Base-by-base conservation (phyloP, 1,284 basidiomycete species). In the Cryptococcus sp. region DNA sequence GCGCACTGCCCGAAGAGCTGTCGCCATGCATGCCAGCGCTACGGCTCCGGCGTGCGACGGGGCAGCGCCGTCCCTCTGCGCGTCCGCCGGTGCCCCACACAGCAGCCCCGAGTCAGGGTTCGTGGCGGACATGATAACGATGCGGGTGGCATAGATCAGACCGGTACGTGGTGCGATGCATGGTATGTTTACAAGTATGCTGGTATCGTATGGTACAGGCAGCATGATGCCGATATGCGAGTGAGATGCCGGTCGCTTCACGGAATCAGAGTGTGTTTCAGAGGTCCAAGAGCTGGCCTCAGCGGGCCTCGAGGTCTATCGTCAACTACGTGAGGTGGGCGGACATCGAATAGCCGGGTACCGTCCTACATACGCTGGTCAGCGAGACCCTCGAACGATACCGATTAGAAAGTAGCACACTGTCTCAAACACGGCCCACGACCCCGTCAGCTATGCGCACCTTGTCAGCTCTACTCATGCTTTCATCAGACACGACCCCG, bases 401-500 rank as follows among this genome's bases (percentile, higher is more conserved):
- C 28, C 8, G 40, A 15, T 3, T 15, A 38, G 18, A 57, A 50
- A 21, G 21, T n/a, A 12, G n/a, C 73, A 60, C 46, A 76, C 75
- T 7, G 76, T 77, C 50, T 77, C 74, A 24, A 75, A 69, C 6
- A 77, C 69, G 0, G 68, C 61, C 76, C 76, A 77, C 12, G 46
- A 47, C 0, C 71, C 72, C 0, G 66, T 60, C 1, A 66, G 64
- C 72, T 76, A 35, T 53, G 36, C 48, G 24, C 35, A 20, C 8
- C 20, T 37, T 37, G 16, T 33, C 28, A 33, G 28, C 28, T 35
- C 36, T 18, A 16, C 6, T 38, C 24, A 39, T 9, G 9, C 8
- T 15, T 13, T 15, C 23, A 35, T 21, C 1, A 5, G n/a, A 39
- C 8, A 20, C 15, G 8, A 23, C 21, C 37, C 4, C 33, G 51